Conservation (phyloP, 495 filamentous ascomycete species). For the Xylaria venustula region DNA sequence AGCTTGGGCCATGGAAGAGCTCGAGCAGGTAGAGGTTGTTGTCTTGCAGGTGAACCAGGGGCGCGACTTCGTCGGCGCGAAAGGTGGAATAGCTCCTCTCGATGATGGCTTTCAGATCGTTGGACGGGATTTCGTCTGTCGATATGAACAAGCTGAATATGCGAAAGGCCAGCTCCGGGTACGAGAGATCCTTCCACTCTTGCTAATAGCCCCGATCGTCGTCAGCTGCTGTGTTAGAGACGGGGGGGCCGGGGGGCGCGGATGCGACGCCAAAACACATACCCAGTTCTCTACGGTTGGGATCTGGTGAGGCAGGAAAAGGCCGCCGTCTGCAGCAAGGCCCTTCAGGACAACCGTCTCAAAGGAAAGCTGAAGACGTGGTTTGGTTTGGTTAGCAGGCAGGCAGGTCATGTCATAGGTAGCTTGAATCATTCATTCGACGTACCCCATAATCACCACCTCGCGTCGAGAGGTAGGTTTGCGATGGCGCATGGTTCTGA, state of each 20-base stretch:
- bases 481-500: conserved; percentile 58
- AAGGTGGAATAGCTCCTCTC: conserved; percentile 81
- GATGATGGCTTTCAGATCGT: conserved; percentile 80
- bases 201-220: conserved; percentile 22
- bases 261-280: too few relatives aligned
- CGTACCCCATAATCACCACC: conserved; percentile 76
- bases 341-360: conserved; percentile 90
- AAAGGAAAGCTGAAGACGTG: conserved; percentile 86
- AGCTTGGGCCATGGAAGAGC: conserved; percentile 97
- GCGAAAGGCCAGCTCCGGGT: conserved; percentile 73
- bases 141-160: conserved; percentile 82
- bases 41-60: conserved; percentile 66
- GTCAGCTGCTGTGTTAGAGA: conserved; percentile 16
- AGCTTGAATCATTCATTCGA: conserved; percentile 8
- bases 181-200: conserved; percentile 73
- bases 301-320: conserved; percentile 85
- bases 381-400: neutral
- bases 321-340: conserved; percentile 81
- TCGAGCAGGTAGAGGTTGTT: conserved; percentile 83
- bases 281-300: conserved; percentile 63
- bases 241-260: too few relatives aligned
- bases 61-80: conserved; percentile 69
- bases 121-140: conserved; percentile 70
- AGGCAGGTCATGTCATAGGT: neutral
- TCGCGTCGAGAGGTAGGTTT: conserved; percentile 77